Evolutionary conservation across 2,329 filamentous ascomycete genomes (phyloP).

Genomic region (Ophiosphaerella narmari): DNA sequence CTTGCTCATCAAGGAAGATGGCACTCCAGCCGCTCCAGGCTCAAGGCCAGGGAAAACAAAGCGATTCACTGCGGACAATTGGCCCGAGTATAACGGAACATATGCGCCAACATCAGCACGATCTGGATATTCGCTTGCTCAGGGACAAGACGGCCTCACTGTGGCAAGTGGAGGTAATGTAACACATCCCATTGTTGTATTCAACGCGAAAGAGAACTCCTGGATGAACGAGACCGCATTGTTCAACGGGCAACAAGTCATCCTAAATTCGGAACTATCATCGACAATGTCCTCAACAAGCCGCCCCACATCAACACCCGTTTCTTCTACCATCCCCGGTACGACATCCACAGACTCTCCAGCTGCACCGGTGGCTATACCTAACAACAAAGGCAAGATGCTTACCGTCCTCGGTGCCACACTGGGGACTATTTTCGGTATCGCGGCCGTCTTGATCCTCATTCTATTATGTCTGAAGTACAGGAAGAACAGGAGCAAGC

Average conservation of each 20-base stretch:
- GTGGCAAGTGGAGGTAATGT: slow-evolving; percentile 75
- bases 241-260: slow-evolving; percentile 56
- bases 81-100: slow-evolving; percentile 79
- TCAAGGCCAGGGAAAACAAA: slow-evolving; percentile 55
- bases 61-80: slow-evolving; percentile 65
- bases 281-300: slow-evolving; percentile 43
- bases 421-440: slow-evolving; percentile 77
- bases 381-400: slow-evolving; percentile 53
- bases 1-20: slow-evolving; percentile 66
- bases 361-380: slow-evolving; percentile 31
- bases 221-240: slow-evolving; percentile 76
- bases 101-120: slow-evolving; percentile 69
- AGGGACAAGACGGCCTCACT: slow-evolving; percentile 67
- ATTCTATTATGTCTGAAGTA: slow-evolving; percentile 71
- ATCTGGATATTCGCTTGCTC: slow-evolving; percentile 72
- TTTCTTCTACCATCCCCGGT: slow-evolving; percentile 26
- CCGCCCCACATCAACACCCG: slow-evolving; percentile 22
- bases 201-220: slow-evolving; percentile 73
- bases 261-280: slow-evolving; percentile 29
- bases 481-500: slow-evolving; percentile 62
- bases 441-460: slow-evolving; percentile 71
- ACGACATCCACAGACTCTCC: slow-evolving; percentile 42
- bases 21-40: slow-evolving; percentile 55
- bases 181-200: slow-evolving; percentile 73
- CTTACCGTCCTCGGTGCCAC: slow-evolving; percentile 76